Conservation (phyloP, 2,329 filamentous ascomycete species). For the Fusarium camptoceras region DNA sequence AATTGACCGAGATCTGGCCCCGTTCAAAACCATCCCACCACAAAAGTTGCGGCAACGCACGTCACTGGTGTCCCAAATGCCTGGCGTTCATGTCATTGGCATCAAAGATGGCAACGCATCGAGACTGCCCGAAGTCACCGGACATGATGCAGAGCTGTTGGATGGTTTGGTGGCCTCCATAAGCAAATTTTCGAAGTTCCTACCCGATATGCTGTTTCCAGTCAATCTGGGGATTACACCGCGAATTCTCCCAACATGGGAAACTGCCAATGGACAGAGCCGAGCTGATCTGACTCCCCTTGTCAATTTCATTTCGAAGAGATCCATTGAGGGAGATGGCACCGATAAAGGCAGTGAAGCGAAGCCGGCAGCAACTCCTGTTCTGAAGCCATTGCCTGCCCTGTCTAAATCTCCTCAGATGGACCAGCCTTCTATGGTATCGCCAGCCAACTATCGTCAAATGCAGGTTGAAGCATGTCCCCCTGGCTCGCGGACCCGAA, state of each 20-base stretch:
- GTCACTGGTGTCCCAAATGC: constrained; percentile 53
- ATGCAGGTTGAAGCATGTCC: constrained; percentile 68
- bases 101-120: constrained; percentile 73
- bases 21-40: constrained; percentile 82
- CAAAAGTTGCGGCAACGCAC: constrained; percentile 72
- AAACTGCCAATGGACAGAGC: constrained; percentile 59
- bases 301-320: constrained; percentile 47
- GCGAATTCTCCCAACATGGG: constrained; percentile 66
- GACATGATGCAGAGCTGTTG: constrained; percentile 52
- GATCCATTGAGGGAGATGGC: constrained; percentile 28
- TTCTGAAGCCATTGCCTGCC: background rate
- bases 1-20: constrained; percentile 78
- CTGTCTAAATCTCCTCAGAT: constrained; percentile 8
- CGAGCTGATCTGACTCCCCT: constrained; percentile 46
- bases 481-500: constrained; percentile 69
- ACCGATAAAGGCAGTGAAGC: background rate
- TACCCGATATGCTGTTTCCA: constrained; percentile 86
- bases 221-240: constrained; percentile 75
- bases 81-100: constrained; percentile 62
- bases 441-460: constrained; percentile 53
- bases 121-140: constrained; percentile 52
- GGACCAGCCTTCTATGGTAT: constrained; percentile 18
- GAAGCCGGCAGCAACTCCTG: constrained; percentile 14
- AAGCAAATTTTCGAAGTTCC: constrained; percentile 73
- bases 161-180: constrained; percentile 73